Conservation (phyloP, 768 basidiomycete species). For the Artomyces pyxidatus region DNA sequence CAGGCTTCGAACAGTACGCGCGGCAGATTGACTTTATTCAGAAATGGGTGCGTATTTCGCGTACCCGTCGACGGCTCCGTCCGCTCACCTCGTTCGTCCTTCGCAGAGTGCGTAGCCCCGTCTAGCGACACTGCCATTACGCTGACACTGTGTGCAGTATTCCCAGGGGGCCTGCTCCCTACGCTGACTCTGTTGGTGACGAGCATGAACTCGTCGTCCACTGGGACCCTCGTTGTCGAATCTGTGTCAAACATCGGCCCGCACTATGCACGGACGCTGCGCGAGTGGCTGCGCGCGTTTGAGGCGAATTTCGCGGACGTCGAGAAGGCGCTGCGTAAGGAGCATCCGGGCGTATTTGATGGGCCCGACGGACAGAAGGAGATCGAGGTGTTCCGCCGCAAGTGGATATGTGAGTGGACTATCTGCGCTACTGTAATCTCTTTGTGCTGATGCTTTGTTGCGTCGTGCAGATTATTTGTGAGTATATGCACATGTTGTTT, state of each 20-base stretch:
- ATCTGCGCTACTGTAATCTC: background rate
- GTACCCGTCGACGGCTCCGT: slow-evolving; percentile 4
- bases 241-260: slow-evolving; percentile 24
- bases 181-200: slow-evolving; percentile 10
- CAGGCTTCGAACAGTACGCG: slow-evolving; percentile 28
- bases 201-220: slow-evolving; percentile 5
- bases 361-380: slow-evolving; percentile 36
- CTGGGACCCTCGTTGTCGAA: slow-evolving; percentile 8
- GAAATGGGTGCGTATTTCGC: slow-evolving; percentile 8
- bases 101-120: background rate
- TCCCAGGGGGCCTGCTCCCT: slow-evolving; percentile 15
- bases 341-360: slow-evolving; percentile 52
- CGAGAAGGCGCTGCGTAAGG: slow-evolving; percentile 38
- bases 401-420: slow-evolving; percentile 55
- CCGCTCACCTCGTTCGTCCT: slow-evolving; percentile 1
- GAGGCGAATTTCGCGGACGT: slow-evolving; percentile 45
- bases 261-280: slow-evolving; percentile 71
- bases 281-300: slow-evolving; percentile 68
- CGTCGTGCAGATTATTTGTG: slow-evolving; percentile 39
- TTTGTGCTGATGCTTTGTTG: background rate
- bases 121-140: background rate
- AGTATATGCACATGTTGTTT: slow-evolving; percentile 13
- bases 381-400: slow-evolving; percentile 66
- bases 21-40: slow-evolving; percentile 7
- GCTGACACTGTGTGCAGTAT: slow-evolving; percentile 3